Percentiles rank a stretch among this genome's conserved stretches.
These are phyloP conservation scores for Penicillium egyptiacum DNA, from an alignment of 495 filamentous ascomycete genomes.

Conservation along the genomic window DNA sequence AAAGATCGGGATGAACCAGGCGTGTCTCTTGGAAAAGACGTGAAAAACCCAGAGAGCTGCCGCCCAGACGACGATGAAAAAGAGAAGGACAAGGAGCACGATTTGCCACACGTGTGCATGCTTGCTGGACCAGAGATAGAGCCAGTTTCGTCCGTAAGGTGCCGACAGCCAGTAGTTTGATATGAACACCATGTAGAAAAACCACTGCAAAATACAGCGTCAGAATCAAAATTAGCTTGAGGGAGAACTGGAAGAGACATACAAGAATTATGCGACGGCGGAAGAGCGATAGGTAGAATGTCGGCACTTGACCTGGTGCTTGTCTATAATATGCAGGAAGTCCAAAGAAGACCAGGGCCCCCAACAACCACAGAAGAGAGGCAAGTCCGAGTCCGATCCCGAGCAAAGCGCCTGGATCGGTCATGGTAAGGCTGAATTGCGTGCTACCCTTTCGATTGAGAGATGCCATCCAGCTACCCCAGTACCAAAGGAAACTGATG, in stretches of 20 bases:
- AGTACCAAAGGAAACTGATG: conserved; percentile 62
- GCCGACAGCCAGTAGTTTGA: conserved; percentile 50
- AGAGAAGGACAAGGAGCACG: conserved; percentile 41
- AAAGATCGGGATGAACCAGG: conserved; percentile 53
- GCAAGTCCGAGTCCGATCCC: conserved; percentile 49
- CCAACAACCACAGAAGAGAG: conserved; percentile 54
- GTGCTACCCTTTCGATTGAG: conserved; percentile 21
- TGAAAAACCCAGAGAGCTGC: conserved; percentile 41
- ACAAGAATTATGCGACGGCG: conserved; percentile 57
- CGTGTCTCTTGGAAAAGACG: conserved; percentile 45
- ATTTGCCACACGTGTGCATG: conserved; percentile 46
- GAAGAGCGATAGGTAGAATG: conserved; percentile 51
- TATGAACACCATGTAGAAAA: conserved; percentile 33
- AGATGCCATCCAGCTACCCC: conserved; percentile 51
- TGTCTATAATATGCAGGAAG: conserved; percentile 55
- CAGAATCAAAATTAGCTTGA: conserved; percentile 6
- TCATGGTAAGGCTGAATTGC: conserved; percentile 26
- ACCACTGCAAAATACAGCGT: conserved; percentile 21
- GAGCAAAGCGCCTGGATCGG: conserved; percentile 51
- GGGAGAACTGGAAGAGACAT: conserved; percentile 14
- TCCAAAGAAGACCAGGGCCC: conserved; percentile 42
- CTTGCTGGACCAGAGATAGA: conserved; percentile 47
- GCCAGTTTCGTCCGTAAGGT: conserved; percentile 51
- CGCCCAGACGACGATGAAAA: conserved; percentile 49
- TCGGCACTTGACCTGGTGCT: conserved; percentile 64